Percentiles rank a stretch among this genome's conserved stretches.
phyloP scores from a whole-genome alignment of 2,329 filamentous ascomycete species.

The Trichoderma oligosporum region DNA sequence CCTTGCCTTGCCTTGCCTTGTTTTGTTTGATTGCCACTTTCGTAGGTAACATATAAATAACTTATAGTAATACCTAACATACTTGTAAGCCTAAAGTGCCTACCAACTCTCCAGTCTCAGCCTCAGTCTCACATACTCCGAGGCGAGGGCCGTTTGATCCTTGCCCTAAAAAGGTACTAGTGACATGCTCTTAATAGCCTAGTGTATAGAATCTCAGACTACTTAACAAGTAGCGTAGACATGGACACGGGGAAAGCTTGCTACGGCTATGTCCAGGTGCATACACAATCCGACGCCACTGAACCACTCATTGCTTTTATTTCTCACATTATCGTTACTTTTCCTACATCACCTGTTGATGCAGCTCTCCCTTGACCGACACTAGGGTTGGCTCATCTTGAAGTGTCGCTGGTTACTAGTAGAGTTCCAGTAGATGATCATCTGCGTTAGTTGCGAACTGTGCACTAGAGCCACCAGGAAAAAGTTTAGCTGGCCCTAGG shows the following conservation, averaged over 20 bases:
- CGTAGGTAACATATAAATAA: too few relatives aligned
- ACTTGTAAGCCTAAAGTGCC: too few relatives aligned
- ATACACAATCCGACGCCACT: constrained; percentile 13
- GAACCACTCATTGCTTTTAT: constrained; percentile 7
- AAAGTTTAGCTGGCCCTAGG: too few relatives aligned
- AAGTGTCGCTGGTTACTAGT: too few relatives aligned
- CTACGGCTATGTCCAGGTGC: background rate
- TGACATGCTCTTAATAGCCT: constrained; percentile 9
- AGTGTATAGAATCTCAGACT: background rate
- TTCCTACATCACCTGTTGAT: constrained; percentile 7
- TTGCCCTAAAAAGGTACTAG: constrained; percentile 16
- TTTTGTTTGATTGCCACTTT: too few relatives aligned
- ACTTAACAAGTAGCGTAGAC: constrained; percentile 6
- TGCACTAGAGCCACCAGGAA: too few relatives aligned
- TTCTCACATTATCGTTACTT: background rate
- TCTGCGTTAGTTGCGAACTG: too few relatives aligned
- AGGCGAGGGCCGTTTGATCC: background rate
- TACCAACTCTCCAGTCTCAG: constrained; percentile 5
- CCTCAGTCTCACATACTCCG: constrained; percentile 15
- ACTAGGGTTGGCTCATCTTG: too few relatives aligned
- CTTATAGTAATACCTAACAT: too few relatives aligned
- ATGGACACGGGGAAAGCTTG: background rate
- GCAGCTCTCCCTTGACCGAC: too few relatives aligned
- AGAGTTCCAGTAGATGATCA: too few relatives aligned
- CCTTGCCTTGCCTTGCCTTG: too few relatives aligned